phyloP scores from a whole-genome alignment of 2,329 filamentous ascomycete species.

The Trichoderma gracile region DNA sequence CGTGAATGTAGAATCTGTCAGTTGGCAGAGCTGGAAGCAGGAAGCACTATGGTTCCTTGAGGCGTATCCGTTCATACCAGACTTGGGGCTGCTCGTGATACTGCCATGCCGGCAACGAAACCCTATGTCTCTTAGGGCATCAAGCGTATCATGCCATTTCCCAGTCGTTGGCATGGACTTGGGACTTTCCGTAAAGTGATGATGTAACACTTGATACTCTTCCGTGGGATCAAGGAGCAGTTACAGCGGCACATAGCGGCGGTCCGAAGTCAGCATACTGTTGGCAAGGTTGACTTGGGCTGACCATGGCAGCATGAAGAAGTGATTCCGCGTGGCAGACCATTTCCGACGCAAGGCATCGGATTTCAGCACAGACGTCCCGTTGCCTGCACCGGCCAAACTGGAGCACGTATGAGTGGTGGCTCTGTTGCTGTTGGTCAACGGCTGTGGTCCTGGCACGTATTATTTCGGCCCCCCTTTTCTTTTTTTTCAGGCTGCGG shows the following conservation, averaged over 20 bases:
- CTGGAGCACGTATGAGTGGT: background rate
- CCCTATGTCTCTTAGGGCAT: too few relatives aligned
- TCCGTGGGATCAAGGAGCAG: background rate
- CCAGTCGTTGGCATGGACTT: too few relatives aligned
- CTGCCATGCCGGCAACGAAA: too few relatives aligned
- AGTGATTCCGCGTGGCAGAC: background rate
- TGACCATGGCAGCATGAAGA: background rate
- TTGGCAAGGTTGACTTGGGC: background rate
- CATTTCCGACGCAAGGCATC: background rate
- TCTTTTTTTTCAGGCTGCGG: background rate
- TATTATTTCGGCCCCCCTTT: background rate
- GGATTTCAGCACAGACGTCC: background rate
- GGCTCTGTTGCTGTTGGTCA: constrained; percentile 1
- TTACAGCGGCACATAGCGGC: background rate
- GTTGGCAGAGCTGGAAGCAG: too few relatives aligned
- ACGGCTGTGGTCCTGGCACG: background rate
- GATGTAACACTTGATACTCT: background rate
- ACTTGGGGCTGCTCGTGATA: too few relatives aligned
- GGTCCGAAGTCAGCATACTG: background rate
- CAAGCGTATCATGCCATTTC: too few relatives aligned
- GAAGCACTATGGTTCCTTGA: too few relatives aligned
- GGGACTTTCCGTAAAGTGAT: too few relatives aligned
- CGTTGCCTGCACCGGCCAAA: background rate
- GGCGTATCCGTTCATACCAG: too few relatives aligned
- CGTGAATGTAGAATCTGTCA: too few relatives aligned